phyloP scores from a whole-genome alignment of 768 basidiomycete genomes.

The Xanthoconium purpureum region DNA sequence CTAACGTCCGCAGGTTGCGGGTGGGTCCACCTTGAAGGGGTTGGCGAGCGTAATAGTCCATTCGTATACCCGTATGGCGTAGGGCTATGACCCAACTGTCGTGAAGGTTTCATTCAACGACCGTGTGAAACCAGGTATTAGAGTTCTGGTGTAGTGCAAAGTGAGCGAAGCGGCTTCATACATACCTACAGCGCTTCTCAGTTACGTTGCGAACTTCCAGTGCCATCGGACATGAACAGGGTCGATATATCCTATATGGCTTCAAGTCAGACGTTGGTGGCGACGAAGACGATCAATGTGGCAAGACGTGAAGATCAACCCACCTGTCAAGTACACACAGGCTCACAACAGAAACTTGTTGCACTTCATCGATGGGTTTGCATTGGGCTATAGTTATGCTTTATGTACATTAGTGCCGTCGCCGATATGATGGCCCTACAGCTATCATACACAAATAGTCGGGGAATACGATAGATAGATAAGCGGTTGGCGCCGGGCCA shows the following conservation, averaged over 20 bases:
- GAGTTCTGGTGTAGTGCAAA: background rate
- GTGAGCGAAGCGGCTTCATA: background rate
- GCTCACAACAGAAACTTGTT: background rate
- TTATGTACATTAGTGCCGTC: constrained; percentile 20
- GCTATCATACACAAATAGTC: constrained; percentile 8
- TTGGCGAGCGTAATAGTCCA: background rate
- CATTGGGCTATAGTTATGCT: constrained; percentile 5
- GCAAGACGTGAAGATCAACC: constrained; percentile 16
- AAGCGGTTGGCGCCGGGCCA: constrained; percentile 22
- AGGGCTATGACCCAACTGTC: background rate
- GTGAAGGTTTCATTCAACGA: background rate
- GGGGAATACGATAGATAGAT: constrained; percentile 25
- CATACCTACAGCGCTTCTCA: background rate
- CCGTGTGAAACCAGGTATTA: background rate
- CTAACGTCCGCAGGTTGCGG: background rate
- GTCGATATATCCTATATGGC: constrained; percentile 12
- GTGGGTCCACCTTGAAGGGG: background rate
- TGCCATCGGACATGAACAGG: constrained; percentile 23
- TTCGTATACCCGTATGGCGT: background rate
- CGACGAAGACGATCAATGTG: constrained; percentile 17
- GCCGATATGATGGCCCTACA: constrained; percentile 1
- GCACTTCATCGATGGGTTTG: background rate
- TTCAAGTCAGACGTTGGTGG: constrained; percentile 3
- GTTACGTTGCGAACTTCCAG: background rate
- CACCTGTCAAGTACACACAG: background rate